Percentiles rank a stretch among this genome's conserved stretches.
Conservation (phyloP, 805 yeast species). For the Pichia thaimueangensis region DNA sequence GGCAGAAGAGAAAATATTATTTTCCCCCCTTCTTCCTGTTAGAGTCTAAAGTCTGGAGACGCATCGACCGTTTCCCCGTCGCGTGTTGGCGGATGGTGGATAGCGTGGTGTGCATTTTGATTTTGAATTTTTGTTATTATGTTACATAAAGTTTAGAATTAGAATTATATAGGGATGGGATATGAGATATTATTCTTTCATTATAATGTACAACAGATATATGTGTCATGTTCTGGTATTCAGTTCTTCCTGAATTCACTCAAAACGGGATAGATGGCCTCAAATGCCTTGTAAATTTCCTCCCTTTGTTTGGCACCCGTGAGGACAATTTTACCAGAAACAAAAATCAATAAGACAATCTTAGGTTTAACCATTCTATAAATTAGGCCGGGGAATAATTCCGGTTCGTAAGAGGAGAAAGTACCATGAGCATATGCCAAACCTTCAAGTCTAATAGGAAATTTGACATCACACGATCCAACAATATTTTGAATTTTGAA, state of each 20-base stretch:
- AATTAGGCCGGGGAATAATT: conserved; percentile 94
- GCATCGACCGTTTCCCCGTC: too few relatives aligned
- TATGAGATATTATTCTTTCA: too few relatives aligned
- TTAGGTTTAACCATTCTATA: conserved; percentile 99
- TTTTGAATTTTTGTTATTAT: too few relatives aligned
- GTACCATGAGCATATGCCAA: conserved; percentile 97
- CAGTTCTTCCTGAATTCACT: conserved; percentile 84
- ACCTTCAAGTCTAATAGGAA: conserved; percentile 96
- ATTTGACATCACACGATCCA: conserved; percentile 97
- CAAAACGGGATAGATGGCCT: conserved; percentile 95
- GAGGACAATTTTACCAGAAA: conserved; percentile 92
- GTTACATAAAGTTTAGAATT: too few relatives aligned
- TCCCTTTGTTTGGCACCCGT: conserved; percentile 99
- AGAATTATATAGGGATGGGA: too few relatives aligned
- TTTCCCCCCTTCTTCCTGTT: too few relatives aligned
- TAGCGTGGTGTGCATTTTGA: too few relatives aligned
- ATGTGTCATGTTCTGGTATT: not conserved
- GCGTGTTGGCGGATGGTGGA: too few relatives aligned
- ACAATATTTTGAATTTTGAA: conserved; percentile 97
- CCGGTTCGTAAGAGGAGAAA: conserved; percentile 98
- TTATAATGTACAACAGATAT: too few relatives aligned
- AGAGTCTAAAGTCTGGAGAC: too few relatives aligned
- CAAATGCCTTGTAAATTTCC: conserved; percentile 96
- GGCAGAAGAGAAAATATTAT: too few relatives aligned
- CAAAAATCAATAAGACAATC: conserved; percentile 91